A percentile compares a stretch with the other conserved stretches of the same genome.
Evolutionary conservation across 257 asterid genomes (phyloP).

Genomic region (Solanum bulbocastanum): DNA sequence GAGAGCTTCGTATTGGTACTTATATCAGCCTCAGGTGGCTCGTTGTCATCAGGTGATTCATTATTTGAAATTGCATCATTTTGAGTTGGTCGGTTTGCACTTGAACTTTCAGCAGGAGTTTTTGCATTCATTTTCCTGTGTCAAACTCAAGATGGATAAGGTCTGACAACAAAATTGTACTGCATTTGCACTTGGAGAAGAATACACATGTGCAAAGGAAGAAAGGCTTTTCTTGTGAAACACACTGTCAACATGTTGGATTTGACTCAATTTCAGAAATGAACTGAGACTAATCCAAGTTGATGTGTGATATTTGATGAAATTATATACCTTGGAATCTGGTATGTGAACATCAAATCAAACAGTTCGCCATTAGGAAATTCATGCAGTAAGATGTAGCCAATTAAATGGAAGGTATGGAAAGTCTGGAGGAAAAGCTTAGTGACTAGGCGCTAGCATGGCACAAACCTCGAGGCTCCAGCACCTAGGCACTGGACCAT

Average conservation of each 20-base stretch:
- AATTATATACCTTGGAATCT: neutral
- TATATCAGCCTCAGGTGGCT: neutral
- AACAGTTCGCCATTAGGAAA: neutral
- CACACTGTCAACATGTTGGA: neutral
- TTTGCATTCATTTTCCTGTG: constrained; percentile 1
- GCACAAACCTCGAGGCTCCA: neutral
- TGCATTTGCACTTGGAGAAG: neutral
- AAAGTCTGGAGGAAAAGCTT: neutral
- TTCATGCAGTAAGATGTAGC: neutral
- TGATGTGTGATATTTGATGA: neutral
- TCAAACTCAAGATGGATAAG: too few relatives aligned
- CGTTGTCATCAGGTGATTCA: neutral
- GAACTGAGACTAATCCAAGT: neutral
- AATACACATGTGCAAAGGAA: neutral
- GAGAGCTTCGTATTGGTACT: constrained; percentile 2
- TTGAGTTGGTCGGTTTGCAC: neutral
- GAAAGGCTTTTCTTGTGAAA: neutral
- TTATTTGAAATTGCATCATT: neutral
- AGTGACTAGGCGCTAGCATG: neutral
- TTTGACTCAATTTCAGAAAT: neutral
- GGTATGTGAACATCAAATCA: neutral
- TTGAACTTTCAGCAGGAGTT: neutral
- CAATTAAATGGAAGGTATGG: neutral
- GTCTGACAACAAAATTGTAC: neutral
- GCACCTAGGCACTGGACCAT: too few relatives aligned